Base-by-base conservation (phyloP, 2,329 filamentous ascomycete species). In the Aspergillus jensenii region DNA sequence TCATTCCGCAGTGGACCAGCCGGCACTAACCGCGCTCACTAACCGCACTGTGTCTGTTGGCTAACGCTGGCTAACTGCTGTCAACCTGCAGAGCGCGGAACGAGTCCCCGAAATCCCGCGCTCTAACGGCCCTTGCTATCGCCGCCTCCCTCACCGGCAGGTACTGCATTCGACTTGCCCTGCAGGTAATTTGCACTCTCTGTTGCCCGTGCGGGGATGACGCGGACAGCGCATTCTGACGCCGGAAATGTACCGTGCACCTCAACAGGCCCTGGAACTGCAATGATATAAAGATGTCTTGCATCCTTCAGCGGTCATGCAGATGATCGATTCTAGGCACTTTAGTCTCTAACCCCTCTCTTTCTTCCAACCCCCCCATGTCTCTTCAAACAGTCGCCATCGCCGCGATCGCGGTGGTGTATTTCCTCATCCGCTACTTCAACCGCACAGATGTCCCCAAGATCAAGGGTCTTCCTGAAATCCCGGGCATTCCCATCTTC, bases 401-500 rank as follows among this genome's bases (percentile, higher is more conserved):
- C 53, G 68, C 71, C 58, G 66, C 71, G 1, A 58, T 77, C 14
- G 68, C 74, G 52, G 68, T 74, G 23, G 67, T 68, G 1, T 78
- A 76, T 62, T 70, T 79, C 21, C 48, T 78, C 39, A 69, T 78
- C 59, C 74, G 74, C 47, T 77, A 76, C 54, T 64, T 78, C 33
- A 79, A 78, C 48, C 71, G 71, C 67, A 87, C 85, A 2, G 84
- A 87, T 62, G 73, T 79, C 0, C 81, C 84, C 5, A 85, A 84
- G 66, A 86, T 87, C 69, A 86, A 87, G 64, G 80, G 80, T 6
- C 72, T 87, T 1, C 84, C 85, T 2, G 84, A 87, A 63, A 80
- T 87, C 43, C 84, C 85, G 0, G 85, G 85, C 0, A 69, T 87
- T 4, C 85, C 85, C 4, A 66, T 89, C 8, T 85, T 89, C 63